These are phyloP conservation scores for Lablab purpureus DNA, from an alignment of 306 rosid genomes.

Conservation along the genomic window DNA sequence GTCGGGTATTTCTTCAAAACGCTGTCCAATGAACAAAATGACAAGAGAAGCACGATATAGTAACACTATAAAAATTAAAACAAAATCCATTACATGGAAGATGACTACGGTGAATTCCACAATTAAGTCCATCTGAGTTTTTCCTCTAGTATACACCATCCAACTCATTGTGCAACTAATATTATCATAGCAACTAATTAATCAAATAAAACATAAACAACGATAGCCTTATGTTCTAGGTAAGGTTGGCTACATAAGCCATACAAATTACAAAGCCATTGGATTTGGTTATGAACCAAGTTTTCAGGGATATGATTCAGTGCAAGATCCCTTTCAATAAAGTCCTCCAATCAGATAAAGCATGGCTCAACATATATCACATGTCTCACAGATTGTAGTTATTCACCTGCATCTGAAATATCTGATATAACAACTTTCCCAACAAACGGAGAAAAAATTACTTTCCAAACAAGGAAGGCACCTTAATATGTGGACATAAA, in stretches of 20 bases:
- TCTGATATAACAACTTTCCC: neutral
- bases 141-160: neutral
- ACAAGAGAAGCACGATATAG: slow-evolving; percentile 18
- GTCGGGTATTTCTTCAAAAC: slow-evolving; percentile 78
- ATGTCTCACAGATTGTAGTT: neutral
- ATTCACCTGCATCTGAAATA: slow-evolving; percentile 11
- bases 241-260: neutral
- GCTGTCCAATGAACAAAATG: slow-evolving; percentile 56
- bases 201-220: slow-evolving; percentile 1
- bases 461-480: neutral
- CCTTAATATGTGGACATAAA: neutral
- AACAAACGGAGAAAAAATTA: neutral
- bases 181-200: slow-evolving; percentile 9
- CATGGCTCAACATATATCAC: slow-evolving; percentile 14
- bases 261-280: neutral
- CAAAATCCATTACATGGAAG: slow-evolving; percentile 20
- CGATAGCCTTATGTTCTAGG: neutral
- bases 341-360: neutral
- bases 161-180: slow-evolving; percentile 30
- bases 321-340: neutral
- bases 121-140: slow-evolving; percentile 16
- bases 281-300: too few relatives aligned
- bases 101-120: neutral
- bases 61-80: neutral
- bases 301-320: neutral